Evolutionary conservation across 1,139 yeast species (phyloP).

Genomic region (Suzukiozyma palmioleophila): DNA sequence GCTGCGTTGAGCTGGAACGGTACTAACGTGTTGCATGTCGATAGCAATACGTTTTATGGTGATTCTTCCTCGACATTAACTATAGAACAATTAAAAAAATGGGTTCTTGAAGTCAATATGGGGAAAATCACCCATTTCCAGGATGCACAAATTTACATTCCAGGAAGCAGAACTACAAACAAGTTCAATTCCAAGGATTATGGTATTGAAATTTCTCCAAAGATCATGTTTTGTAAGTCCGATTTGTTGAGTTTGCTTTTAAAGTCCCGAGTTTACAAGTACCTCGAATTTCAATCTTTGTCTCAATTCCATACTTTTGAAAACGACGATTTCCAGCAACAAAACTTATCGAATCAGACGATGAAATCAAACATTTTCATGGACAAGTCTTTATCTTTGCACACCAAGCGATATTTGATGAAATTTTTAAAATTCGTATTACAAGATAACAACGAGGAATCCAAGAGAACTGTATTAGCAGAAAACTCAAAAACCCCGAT

Average conservation of each 20-base stretch:
- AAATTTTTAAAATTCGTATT: conserved; percentile 86
- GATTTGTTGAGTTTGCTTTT: conserved; percentile 75
- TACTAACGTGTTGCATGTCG: conserved; percentile 82
- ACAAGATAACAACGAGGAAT: conserved; percentile 53
- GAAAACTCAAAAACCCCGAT: conserved; percentile 56
- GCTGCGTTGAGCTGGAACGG: conserved; percentile 98
- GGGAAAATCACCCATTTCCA: conserved; percentile 47
- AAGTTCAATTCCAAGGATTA: conserved; percentile 65
- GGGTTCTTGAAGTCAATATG: conserved; percentile 68
- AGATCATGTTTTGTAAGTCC: conserved; percentile 80
- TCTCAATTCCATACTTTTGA: conserved; percentile 89
- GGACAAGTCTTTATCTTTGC: conserved; percentile 70
- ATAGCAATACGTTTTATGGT: conserved; percentile 79
- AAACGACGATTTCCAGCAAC: conserved; percentile 77
- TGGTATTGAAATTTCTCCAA: conserved; percentile 88
- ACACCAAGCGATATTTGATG: conserved; percentile 84
- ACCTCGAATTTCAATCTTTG: conserved; percentile 87
- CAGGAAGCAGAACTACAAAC: conserved; percentile 42
- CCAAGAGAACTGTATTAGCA: conserved; percentile 45
- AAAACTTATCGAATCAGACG: conserved; percentile 56
- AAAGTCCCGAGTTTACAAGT: conserved; percentile 82
- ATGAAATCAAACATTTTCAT: conserved; percentile 89
- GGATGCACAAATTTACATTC: conserved; percentile 71
- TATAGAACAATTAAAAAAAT: conserved; percentile 73
- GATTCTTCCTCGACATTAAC: conserved; percentile 83